phyloP scores from a whole-genome alignment of 2,329 filamentous ascomycete genomes.

The Teratosphaeria zuluensis region DNA sequence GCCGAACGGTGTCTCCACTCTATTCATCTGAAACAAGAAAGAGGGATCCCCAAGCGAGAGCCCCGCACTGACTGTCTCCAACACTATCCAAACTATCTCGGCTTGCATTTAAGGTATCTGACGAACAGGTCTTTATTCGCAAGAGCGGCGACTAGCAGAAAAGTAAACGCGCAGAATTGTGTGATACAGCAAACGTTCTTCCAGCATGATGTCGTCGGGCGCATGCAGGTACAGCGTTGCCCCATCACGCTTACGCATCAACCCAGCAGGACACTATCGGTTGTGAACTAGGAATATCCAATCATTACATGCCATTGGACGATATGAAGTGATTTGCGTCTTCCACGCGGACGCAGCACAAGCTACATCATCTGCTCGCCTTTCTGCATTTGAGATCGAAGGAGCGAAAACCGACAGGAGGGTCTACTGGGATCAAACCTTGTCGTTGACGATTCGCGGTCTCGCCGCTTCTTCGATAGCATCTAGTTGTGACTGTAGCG shows the following conservation, averaged over 20 bases:
- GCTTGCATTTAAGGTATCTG: too few relatives aligned
- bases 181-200: too few relatives aligned
- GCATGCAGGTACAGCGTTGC: background rate
- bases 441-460: background rate
- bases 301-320: background rate
- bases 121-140: too few relatives aligned
- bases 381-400: background rate
- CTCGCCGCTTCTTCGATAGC: background rate
- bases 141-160: too few relatives aligned
- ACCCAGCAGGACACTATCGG: background rate
- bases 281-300: background rate
- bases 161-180: too few relatives aligned
- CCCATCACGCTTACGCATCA: background rate
- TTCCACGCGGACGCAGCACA: background rate
- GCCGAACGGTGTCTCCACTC: too few relatives aligned
- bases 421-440: background rate
- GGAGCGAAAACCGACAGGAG: background rate
- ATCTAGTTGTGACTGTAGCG: background rate
- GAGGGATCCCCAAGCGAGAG: too few relatives aligned
- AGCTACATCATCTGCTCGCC: background rate
- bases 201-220: too few relatives aligned
- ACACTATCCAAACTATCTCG: too few relatives aligned
- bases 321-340: background rate
- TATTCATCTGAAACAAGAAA: too few relatives aligned
- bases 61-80: too few relatives aligned